These are phyloP conservation scores for Ormosia emarginata DNA, from an alignment of 306 rosid species.

Conservation along the genomic window DNA sequence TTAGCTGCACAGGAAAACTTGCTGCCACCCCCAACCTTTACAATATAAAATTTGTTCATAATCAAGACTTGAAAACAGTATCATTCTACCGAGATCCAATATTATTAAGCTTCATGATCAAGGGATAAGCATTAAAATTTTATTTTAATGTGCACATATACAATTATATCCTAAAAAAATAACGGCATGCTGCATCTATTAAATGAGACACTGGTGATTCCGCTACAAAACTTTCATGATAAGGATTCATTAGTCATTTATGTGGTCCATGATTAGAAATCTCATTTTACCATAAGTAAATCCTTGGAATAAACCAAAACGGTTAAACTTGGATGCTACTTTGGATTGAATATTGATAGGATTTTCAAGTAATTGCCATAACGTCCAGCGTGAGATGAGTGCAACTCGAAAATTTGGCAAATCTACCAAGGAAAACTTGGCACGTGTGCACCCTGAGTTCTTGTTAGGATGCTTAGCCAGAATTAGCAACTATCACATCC, in stretches of 20 bases:
- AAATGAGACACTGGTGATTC: neutral
- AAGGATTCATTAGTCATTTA: slow-evolving; percentile 13
- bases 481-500: slow-evolving; percentile 11
- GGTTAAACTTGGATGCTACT: neutral
- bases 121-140: slow-evolving; percentile 14
- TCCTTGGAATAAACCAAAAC: neutral
- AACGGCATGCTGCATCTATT: neutral
- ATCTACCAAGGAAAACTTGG: neutral
- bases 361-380: neutral
- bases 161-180: neutral
- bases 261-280: neutral
- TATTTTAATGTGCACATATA: neutral
- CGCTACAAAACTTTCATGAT: slow-evolving; percentile 4
- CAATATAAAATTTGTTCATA: neutral
- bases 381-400: neutral
- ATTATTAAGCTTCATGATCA: slow-evolving; percentile 17
- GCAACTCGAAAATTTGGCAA: neutral
- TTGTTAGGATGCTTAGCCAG: neutral
- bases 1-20: neutral
- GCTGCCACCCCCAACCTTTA: neutral
- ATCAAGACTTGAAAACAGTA: neutral
- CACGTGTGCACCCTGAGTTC: slow-evolving; percentile 3
- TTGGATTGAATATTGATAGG: neutral
- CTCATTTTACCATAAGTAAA: neutral
- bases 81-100: slow-evolving; percentile 5